Base-by-base conservation (phyloP, 139 green algal genomes). In the Volvox africanus region DNA sequence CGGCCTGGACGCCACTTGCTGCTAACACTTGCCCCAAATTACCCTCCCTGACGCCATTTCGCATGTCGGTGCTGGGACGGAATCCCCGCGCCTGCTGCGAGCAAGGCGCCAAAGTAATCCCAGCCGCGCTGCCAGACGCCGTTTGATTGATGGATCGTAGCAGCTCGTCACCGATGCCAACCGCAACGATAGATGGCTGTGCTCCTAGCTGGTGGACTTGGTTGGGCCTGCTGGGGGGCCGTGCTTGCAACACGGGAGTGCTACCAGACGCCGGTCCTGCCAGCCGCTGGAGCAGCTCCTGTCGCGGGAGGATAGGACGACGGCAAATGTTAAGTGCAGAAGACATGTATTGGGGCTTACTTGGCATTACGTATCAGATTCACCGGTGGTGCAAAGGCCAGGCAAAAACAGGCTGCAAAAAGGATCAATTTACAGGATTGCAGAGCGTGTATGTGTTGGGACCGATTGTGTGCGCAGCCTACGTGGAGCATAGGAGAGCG, bases 281-380 rank as follows among this genome's bases (percentile, higher is more conserved):
- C 30, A 81, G 75, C 32, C 75, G 75, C 30, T 61, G 75, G 18
- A 81, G 75, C 32, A 81, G 75, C 75, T 81, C 75, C 75, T 81
- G 75, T 24, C 30, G 75, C 44, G 44, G 44, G 44, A 55, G 44
- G 9, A 55, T 5, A 55, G 44, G 9, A 55, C 5, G 9, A 55
- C 5, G 44, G 44, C 9, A 55, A 55, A 55, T 55, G 44, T 9
- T 55, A 9, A 55, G 44, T 55, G 9, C 44, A 55, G 44, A 55
- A 55, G 44, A 55, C 44, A 55, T 9, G 9, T 55, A 55, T 14
- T 55, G 44, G 44, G 44, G 44, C 5, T 55, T 55, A 9, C 5
- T 14, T 9, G 9, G n/a, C 5, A 55, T 55, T 55, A 55, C 44
- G 44, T 55, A 9, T 55, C 5, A 9, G 44, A 55, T 9, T 55